Evolutionary conservation across 441 rosid genomes (phyloP).

Genomic region (Corymbia calophylla): DNA sequence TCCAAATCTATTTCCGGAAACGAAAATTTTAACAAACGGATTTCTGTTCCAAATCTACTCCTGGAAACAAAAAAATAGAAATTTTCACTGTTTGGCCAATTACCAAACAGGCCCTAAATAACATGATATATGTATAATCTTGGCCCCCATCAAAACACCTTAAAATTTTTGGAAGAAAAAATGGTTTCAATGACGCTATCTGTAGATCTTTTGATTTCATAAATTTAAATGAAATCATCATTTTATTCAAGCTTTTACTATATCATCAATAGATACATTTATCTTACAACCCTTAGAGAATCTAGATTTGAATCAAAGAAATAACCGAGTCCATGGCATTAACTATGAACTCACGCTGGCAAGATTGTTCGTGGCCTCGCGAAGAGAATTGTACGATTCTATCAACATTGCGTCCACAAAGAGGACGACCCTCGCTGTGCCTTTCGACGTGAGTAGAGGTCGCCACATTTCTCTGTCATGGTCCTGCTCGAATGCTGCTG

Average conservation of each 20-base stretch:
- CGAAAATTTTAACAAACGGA: too few relatives aligned
- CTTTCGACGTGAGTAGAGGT: neutral
- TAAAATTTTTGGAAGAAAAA: neutral
- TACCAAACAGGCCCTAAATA: too few relatives aligned
- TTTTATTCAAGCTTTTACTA: neutral
- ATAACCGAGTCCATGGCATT: neutral
- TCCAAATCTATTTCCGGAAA: too few relatives aligned
- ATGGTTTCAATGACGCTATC: neutral
- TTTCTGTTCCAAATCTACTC: too few relatives aligned
- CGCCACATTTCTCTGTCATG: neutral
- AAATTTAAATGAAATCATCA: neutral
- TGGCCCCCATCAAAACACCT: neutral
- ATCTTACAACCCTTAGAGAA: neutral
- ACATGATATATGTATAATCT: neutral
- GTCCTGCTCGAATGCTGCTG: neutral
- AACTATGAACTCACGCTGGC: neutral
- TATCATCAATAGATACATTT: neutral
- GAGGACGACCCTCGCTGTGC: neutral
- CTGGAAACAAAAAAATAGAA: too few relatives aligned
- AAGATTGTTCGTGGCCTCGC: neutral
- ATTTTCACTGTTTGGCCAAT: too few relatives aligned
- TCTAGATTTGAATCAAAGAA: neutral
- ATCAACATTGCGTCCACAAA: neutral
- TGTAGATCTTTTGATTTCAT: neutral
- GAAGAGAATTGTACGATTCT: neutral